phyloP scores from a whole-genome alignment of 257 asterid genomes.

The Solanum gandarillasii region DNA sequence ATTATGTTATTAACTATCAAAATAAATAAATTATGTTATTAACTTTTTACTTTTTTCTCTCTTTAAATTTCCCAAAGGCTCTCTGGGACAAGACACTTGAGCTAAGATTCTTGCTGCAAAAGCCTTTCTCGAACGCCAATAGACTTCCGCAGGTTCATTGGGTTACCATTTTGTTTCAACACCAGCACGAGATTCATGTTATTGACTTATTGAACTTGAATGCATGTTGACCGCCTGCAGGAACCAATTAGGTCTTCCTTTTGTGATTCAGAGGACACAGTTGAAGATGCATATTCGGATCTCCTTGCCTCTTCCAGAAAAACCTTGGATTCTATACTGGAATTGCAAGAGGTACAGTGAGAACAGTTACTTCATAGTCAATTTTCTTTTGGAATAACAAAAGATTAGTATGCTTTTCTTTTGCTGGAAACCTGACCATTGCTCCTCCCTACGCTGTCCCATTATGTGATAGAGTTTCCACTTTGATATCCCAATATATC shows the following conservation, averaged over 20 bases:
- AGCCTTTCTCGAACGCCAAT: conserved; percentile 65
- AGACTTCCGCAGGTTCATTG: conserved; percentile 85
- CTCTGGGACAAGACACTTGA: conserved; percentile 97
- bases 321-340: conserved; percentile 61
- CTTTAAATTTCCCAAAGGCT: conserved; percentile 36
- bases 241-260: conserved; percentile 66
- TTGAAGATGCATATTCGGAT: conserved; percentile 67
- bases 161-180: background rate
- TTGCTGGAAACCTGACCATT: background rate
- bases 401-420: background rate
- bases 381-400: background rate
- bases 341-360: conserved; percentile 68
- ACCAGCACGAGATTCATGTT: background rate
- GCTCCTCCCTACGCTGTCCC: background rate
- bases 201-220: background rate
- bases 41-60: background rate
- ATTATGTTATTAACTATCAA: background rate
- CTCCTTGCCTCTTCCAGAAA: conserved; percentile 61
- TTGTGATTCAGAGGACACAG: conserved; percentile 31
- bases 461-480: background rate
- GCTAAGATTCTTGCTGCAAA: conserved; percentile 84
- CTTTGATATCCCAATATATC: background rate
- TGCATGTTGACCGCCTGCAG: conserved; percentile 22
- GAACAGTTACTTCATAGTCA: background rate
- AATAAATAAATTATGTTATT: background rate